Evolutionary conservation across 2,329 filamentous ascomycete species (phyloP), one percentile per base, ranked within the genome.

Genomic region (Penicillium sp.): DNA sequence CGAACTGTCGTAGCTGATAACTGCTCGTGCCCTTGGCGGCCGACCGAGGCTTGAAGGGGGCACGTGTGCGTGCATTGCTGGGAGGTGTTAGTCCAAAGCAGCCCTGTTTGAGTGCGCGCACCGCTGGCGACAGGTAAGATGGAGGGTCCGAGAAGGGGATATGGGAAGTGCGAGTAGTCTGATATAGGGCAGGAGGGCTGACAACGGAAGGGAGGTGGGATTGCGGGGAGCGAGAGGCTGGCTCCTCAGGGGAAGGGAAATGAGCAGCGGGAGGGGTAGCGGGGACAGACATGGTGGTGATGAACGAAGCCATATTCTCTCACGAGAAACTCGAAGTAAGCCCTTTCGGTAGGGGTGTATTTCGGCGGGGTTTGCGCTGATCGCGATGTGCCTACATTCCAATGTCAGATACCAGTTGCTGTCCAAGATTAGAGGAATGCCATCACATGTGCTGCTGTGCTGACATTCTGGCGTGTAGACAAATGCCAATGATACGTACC

Each of bases 1-100:
- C 93, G 77, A 97, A 98, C 70, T 98, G 93, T 70, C 93, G 85
- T 60, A 98, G 77, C 72, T 97, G 93, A 75, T 95, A 95, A 69
- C 80, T 94, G 61, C 82, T 87, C 47, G 88, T 94, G 51, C 90
- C 89, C 69, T 93, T 94, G 64, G 84, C 85, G 38, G 84, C 75
- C 55, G 85, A 85, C 64, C 90, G 87, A 33, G 91, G 88, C 66
- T 90, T 88, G 76, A 97, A 97, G 60, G 93, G 87, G 64, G 87
- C 89, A 70, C 87, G 83, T 60, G 87, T 88, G 64, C 89, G 85
- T 69, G 89, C 84, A 74, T 93, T 93, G 61, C 88, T 93, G 66
- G 62, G 64, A 59, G 61, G 61, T 57, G 69, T 73, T 60, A 68
- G 67, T 68, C 66, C 65, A 68, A 59, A 61, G 45, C 49, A 61